Evolutionary conservation across 2,329 filamentous ascomycete species (phyloP).

Genomic region (Fusarium sp.): DNA sequence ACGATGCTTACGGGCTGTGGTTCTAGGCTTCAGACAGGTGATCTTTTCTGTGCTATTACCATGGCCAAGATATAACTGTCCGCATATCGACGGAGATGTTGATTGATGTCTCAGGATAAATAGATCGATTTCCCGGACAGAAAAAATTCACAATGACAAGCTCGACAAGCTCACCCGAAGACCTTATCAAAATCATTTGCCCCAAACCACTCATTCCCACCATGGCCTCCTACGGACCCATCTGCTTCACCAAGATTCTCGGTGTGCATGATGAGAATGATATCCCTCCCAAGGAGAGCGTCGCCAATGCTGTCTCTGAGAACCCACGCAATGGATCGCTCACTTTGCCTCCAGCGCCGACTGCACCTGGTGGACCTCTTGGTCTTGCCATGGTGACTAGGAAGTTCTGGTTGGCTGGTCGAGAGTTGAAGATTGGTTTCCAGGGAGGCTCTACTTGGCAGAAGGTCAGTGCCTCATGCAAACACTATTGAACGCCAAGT

Average conservation of each 20-base stretch:
- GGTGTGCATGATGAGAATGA: neutral
- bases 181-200: neutral
- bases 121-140: neutral
- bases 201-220: neutral
- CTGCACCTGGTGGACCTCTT: neutral
- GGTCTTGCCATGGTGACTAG: neutral
- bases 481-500: neutral
- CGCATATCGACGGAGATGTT: neutral
- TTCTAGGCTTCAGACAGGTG: neutral
- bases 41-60: neutral
- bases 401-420: neutral
- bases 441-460: neutral
- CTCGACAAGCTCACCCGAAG: neutral
- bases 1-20: neutral
- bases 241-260: neutral
- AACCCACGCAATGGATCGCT: neutral
- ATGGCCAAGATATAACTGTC: neutral
- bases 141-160: neutral
- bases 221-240: neutral
- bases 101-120: neutral
- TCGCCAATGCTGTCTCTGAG: neutral
- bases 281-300: neutral
- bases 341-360: neutral
- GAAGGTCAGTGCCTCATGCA: neutral
- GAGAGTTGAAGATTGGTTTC: slow-evolving; percentile 3